A percentile compares a stretch with the other conserved stretches of the same genome.
Conservation (phyloP, 1,284 basidiomycete genomes). For the Vanrija sp. region DNA sequence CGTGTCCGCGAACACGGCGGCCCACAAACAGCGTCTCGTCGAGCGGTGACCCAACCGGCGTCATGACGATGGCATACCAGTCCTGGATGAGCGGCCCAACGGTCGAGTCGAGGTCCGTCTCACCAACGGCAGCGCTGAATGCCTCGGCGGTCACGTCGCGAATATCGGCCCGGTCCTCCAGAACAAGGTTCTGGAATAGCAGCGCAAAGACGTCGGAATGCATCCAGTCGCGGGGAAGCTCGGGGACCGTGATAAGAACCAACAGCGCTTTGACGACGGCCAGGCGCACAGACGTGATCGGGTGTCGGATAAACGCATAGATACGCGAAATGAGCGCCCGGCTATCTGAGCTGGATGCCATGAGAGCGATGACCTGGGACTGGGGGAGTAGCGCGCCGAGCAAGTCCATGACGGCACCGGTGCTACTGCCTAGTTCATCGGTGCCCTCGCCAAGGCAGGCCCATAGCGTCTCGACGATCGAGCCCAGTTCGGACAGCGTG, state of each 20-base stretch:
- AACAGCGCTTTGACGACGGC: slow-evolving; percentile 87
- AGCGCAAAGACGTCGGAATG: slow-evolving; percentile 71
- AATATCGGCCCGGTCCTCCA: slow-evolving; percentile 85
- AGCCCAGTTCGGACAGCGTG: slow-evolving; percentile 57
- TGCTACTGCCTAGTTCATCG: slow-evolving; percentile 94
- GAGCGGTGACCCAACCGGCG: slow-evolving; percentile 78
- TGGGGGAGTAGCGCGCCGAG: slow-evolving; percentile 50
- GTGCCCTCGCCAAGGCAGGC: slow-evolving; percentile 86
- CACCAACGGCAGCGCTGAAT: slow-evolving; percentile 68
- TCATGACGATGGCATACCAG: slow-evolving; percentile 88
- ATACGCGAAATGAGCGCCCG: slow-evolving; percentile 76
- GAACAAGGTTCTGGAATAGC: slow-evolving; percentile 89
- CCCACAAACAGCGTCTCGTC: slow-evolving; percentile 67
- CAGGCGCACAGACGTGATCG: slow-evolving; percentile 87
- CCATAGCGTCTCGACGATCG: slow-evolving; percentile 82
- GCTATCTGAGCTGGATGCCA: slow-evolving; percentile 15
- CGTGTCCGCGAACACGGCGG: slow-evolving; percentile 58
- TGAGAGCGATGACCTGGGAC: slow-evolving; percentile 27
- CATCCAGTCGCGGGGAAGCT: slow-evolving; percentile 78
- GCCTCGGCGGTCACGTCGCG: slow-evolving; percentile 71
- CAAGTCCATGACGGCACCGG: slow-evolving; percentile 95
- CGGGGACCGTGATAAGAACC: slow-evolving; percentile 74
- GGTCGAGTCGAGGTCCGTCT: slow-evolving; percentile 45
- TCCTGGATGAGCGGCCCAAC: slow-evolving; percentile 41
- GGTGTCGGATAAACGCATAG: slow-evolving; percentile 97